Evolutionary conservation across 495 filamentous ascomycete species (phyloP), one percentile per base, ranked within the genome.

Genomic region (Cladorrhinum samala): DNA sequence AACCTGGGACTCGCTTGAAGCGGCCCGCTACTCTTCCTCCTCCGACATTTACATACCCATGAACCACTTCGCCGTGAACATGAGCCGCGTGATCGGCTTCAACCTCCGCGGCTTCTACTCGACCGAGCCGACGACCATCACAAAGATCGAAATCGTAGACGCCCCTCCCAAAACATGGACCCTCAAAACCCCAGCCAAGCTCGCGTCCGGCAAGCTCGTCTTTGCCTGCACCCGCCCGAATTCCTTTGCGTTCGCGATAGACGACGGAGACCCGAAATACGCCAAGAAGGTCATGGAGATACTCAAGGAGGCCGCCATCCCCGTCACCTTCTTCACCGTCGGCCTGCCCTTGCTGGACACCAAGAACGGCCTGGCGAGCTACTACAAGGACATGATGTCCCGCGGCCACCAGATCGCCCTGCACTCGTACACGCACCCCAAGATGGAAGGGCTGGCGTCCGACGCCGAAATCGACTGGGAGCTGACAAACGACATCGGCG

Each of bases 301-400:
- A 27, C 72, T 91, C 49, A 76, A 81, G 9, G 75, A 79, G 9
- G 86, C 83, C 30, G 46, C 64, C 37, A 83, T 90, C 54, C 76
- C 78, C 54, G 84, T 87, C 1, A 91, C 87, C 1, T 91, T 91
- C 68, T 91, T 91, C 68, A 88, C 84, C 33, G 86, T 89, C 39
- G 86, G 86, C 1, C 69, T 76, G 6, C 81, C 85, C 0, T 71
- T 91, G 0, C 62, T 82, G 4, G 84, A 89, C 61, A 36, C 53
- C 1, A 63, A 67, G 9, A 84, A 76, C 19, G 85, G 85, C 47
- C 72, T 88, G 14, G 79, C 82, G n/a, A 68, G 65, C 25, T 74
- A 85, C 21, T 88, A 88, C 68, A 70, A 68, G 49, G 79, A 83
- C 57, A 88, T 88, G 85, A 57, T 81, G 13, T 44, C 58, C 3